phyloP scores from a whole-genome alignment of 805 yeast genomes.

The Teunomyces barrocoloradensis region DNA sequence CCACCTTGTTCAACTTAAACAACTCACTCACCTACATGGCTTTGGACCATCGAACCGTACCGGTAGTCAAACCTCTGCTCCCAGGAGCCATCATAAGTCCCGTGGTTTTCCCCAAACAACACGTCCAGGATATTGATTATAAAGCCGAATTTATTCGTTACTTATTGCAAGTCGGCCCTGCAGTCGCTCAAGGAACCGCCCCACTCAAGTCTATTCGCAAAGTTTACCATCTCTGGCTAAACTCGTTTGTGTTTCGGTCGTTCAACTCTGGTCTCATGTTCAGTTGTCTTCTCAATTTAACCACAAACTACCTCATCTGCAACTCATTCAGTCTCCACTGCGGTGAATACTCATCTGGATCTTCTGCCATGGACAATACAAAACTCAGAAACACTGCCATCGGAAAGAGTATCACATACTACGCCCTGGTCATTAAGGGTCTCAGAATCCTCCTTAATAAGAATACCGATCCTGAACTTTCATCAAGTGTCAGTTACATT shows the following conservation, averaged over 20 bases:
- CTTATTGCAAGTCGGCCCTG: not conserved
- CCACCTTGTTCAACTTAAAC: not conserved
- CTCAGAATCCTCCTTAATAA: slow-evolving; percentile 27
- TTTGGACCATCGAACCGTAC: not conserved
- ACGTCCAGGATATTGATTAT: not conserved
- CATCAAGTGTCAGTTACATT: slow-evolving; percentile 36
- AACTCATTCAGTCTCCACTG: slow-evolving; percentile 18
- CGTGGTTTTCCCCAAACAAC: not conserved
- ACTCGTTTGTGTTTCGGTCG: slow-evolving; percentile 27
- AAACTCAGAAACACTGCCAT: slow-evolving; percentile 25
- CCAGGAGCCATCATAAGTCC: not conserved
- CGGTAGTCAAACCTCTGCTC: not conserved
- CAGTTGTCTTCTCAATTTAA: slow-evolving; percentile 35
- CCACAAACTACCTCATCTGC: slow-evolving; percentile 37
- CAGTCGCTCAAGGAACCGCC: slow-evolving; percentile 22
- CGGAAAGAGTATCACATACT: slow-evolving; percentile 33
- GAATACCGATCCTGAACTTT: slow-evolving; percentile 27
- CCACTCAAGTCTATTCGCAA: slow-evolving; percentile 25
- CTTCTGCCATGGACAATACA: slow-evolving; percentile 5
- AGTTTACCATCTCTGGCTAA: slow-evolving; percentile 33
- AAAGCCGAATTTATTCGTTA: not conserved
- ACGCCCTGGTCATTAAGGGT: slow-evolving; percentile 35
- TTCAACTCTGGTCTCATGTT: slow-evolving; percentile 27
- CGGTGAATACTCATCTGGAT: too few species aligned
- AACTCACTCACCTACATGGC: not conserved